Evolutionary conservation across 2,329 filamentous ascomycete species (phyloP), one percentile per base, ranked within the genome.

Genomic region (Achaetomium macrosporum): DNA sequence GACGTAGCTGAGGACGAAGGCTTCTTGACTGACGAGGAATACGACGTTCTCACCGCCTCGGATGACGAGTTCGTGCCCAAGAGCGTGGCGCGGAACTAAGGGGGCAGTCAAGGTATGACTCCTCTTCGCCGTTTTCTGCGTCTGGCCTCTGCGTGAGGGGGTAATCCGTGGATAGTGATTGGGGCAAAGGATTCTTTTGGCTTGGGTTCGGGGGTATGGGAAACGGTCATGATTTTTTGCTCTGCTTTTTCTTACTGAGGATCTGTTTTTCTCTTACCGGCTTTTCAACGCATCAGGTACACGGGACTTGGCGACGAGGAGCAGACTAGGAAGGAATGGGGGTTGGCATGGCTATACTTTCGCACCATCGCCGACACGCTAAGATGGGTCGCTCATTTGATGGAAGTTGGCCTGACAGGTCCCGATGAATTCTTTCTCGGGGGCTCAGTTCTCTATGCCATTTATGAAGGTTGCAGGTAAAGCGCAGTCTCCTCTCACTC

Each of bases 21-120:
- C 12, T 96, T 96, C 76, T 73, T 95, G 76, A 97, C 93, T 0
- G 93, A 99, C 59, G 93, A 97, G 69, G 93, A 99, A 73, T 99
- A 97, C 69, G 93, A 99, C 65, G 91, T 97, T 60, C 82, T 97
- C 42, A 90, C 96, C 73, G 92, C 90, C 41, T 95, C 89, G 54
- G 92, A 97, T 61, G 88, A 95, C 69, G 92, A 97, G 68, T 86
- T 80, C 60, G 30, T 42, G 20, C 68, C 82, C 47, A 77, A 78
- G 57, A 81, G 81, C 63, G 74, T 78, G 65, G 70, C 74, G 57
- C 65, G 64, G 57, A 72, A 74, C 64, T 75, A 65, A 64, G 33
- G 13, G 19, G n/a, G 3, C n/a, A 3, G n/a, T 5, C 42, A 17
- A 19, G 10, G 2, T 6, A 20, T 33, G 25, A 25, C 12, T 25